A percentile compares a stretch with the other conserved stretches of the same genome.
These are phyloP conservation scores for Bruguiera gymnorhiza DNA, from an alignment of 345 rosid species.

Conservation along the genomic window DNA sequence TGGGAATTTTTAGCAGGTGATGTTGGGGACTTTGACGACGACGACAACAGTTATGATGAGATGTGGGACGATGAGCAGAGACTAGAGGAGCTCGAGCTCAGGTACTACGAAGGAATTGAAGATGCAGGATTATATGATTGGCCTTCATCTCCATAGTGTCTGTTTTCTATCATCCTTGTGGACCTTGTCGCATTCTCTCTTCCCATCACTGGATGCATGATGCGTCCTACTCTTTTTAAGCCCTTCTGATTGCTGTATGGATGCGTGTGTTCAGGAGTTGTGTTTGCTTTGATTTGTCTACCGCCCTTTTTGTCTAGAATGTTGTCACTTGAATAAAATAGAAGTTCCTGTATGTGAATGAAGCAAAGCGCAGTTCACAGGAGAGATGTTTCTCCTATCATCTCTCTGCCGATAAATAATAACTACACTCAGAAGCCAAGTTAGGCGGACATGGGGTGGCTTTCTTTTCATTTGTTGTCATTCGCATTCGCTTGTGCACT, in stretches of 20 bases:
- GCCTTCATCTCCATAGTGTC: constrained; percentile 50
- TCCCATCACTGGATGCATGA: constrained; percentile 12
- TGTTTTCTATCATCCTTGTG: constrained; percentile 1
- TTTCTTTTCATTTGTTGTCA: neutral
- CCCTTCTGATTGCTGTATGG: constrained; percentile 13
- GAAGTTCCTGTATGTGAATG: neutral
- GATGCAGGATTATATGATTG: constrained; percentile 42
- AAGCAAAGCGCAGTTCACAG: neutral
- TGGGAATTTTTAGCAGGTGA: constrained; percentile 70
- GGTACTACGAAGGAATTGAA: constrained; percentile 48
- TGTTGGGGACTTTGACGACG: constrained; percentile 46
- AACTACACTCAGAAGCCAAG: neutral
- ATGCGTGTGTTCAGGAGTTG: constrained; percentile 22
- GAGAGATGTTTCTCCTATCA: neutral
- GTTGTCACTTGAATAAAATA: neutral
- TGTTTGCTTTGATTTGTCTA: constrained; percentile 20
- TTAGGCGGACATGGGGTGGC: neutral
- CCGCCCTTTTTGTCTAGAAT: neutral
- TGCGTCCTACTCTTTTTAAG: neutral
- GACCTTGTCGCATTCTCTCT: neutral
- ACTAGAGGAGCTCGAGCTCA: constrained; percentile 56
- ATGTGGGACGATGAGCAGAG: constrained; percentile 52
- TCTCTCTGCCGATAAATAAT: neutral
- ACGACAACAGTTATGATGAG: constrained; percentile 36
- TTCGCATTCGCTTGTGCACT: neutral